Evolutionary conservation across 306 rosid genomes (phyloP).

Genomic region (Dalbergia oliveri): DNA sequence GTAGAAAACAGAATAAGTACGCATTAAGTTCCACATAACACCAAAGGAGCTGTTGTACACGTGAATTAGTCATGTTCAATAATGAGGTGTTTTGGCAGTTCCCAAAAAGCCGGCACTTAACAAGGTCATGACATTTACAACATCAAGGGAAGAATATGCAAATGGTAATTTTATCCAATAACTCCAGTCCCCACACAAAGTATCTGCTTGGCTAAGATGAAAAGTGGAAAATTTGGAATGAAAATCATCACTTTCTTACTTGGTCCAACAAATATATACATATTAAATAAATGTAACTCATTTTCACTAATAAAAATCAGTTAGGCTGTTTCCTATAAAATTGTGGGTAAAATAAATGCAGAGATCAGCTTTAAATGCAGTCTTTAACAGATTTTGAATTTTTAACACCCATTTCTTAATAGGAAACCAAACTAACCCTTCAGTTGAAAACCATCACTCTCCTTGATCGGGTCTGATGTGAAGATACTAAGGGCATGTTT

Average conservation of each 20-base stretch:
- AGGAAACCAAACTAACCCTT: conserved; percentile 1
- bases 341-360: background rate
- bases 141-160: background rate
- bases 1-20: background rate
- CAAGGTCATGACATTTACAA: conserved; percentile 19
- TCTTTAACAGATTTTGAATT: background rate
- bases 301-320: conserved; percentile 1
- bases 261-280: background rate
- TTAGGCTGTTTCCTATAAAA: background rate
- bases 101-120: background rate
- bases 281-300: background rate
- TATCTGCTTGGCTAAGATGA: background rate
- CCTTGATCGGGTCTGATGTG: background rate
- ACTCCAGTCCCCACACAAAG: background rate
- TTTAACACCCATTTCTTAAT: background rate
- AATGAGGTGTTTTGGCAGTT: conserved; percentile 12
- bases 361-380: background rate
- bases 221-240: conserved; percentile 4
- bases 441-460: conserved; percentile 12
- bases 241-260: background rate
- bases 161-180: background rate
- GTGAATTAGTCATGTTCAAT: background rate
- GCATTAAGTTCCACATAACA: background rate
- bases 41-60: background rate
- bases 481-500: conserved; percentile 9